phyloP scores from a whole-genome alignment of 2,329 filamentous ascomycete species.

The Aspergillus luchuensis region DNA sequence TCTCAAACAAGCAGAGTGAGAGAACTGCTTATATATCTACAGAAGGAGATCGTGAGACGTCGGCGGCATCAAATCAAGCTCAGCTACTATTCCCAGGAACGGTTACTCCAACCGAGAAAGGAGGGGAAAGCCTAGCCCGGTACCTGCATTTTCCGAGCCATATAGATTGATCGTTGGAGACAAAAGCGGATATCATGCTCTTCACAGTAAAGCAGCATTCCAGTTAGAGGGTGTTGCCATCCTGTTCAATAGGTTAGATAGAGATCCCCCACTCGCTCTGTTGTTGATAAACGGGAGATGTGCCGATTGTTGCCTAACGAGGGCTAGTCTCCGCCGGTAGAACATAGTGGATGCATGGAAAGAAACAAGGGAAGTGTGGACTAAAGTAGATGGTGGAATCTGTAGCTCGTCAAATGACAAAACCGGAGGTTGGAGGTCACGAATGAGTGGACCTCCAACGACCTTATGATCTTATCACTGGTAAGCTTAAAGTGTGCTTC shows the following conservation, averaged over 20 bases:
- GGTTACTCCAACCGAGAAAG: not conserved
- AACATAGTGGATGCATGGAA: not conserved
- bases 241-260: not conserved
- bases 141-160: not conserved
- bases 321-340: constrained; percentile 5
- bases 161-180: not conserved
- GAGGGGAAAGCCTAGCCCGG: not conserved
- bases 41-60: not conserved
- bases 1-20: not conserved
- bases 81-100: not conserved
- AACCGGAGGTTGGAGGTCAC: not conserved
- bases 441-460: not conserved
- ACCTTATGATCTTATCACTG: not conserved
- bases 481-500: constrained; percentile 10
- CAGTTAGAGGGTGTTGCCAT: not conserved
- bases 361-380: not conserved
- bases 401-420: not conserved
- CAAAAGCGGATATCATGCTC: not conserved
- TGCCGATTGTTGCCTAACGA: not conserved
- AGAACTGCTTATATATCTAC: not conserved
- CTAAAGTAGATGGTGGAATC: not conserved
- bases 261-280: not conserved
- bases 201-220: not conserved
- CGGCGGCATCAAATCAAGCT: not conserved
- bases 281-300: not conserved